phyloP scores from a whole-genome alignment of 2,329 filamentous ascomycete genomes.

The Botryotinia convoluta region DNA sequence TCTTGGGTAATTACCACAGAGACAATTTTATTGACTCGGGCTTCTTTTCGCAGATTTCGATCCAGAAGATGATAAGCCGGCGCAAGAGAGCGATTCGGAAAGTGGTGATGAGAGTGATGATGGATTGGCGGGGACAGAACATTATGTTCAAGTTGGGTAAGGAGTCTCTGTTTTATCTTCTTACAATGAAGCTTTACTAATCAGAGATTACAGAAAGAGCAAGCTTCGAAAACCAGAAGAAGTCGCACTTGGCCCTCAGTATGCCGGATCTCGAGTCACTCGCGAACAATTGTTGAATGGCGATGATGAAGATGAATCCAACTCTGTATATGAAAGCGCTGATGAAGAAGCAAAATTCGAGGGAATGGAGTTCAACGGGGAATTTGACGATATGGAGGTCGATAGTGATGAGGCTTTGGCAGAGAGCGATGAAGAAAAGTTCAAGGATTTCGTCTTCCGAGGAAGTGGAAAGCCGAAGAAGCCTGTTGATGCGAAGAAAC shows the following conservation, averaged over 20 bases:
- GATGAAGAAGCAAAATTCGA: constrained; percentile 41
- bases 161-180: constrained; percentile 25
- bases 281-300: constrained; percentile 61
- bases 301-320: constrained; percentile 49
- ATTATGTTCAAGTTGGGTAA: constrained; percentile 77
- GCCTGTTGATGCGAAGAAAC: neutral
- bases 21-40: constrained; percentile 9
- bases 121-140: constrained; percentile 68
- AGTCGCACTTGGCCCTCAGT: constrained; percentile 71
- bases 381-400: constrained; percentile 56
- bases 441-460: constrained; percentile 68
- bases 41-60: constrained; percentile 40
- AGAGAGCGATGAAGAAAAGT: constrained; percentile 78
- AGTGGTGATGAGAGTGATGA: constrained; percentile 53
- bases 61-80: constrained; percentile 39
- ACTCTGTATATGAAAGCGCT: constrained; percentile 30
- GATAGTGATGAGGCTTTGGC: constrained; percentile 70
- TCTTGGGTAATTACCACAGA: neutral
- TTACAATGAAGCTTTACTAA: constrained; percentile 9
- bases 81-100: constrained; percentile 31
- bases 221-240: constrained; percentile 74
- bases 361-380: constrained; percentile 54
- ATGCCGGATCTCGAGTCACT: constrained; percentile 73
- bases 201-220: constrained; percentile 60
- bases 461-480: constrained; percentile 53